Conservation (phyloP, 768 basidiomycete genomes). For the Lactarius deliciosus region DNA sequence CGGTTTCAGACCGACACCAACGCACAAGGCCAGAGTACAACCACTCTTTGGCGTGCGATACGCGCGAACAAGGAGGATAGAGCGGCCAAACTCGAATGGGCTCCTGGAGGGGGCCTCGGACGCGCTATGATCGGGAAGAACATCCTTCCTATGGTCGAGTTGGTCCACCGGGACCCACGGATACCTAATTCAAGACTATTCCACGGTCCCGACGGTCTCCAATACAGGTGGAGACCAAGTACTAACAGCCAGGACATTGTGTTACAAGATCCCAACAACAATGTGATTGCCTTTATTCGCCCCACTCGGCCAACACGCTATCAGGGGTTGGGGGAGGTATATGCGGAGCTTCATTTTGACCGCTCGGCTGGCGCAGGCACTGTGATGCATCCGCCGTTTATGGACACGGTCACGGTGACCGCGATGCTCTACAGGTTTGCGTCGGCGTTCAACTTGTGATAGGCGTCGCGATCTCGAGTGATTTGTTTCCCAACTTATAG, state of each 20-base stretch:
- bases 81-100: conserved; percentile 87
- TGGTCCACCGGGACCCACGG: conserved; percentile 67
- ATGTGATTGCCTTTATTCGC: conserved; percentile 76
- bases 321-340: conserved; percentile 76
- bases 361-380: conserved; percentile 76
- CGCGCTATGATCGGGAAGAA: conserved; percentile 86
- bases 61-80: conserved; percentile 84
- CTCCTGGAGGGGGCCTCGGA: conserved; percentile 76
- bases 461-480: too few species aligned
- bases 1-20: conserved; percentile 74
- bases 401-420: conserved; percentile 84
- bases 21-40: conserved; percentile 64
- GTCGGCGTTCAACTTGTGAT: conserved; percentile 44
- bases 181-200: conserved; percentile 56
- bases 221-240: conserved; percentile 77
- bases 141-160: conserved; percentile 77
- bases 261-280: conserved; percentile 71
- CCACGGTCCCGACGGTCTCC: conserved; percentile 78
- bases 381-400: conserved; percentile 85
- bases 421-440: conserved; percentile 85
- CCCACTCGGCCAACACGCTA: conserved; percentile 76
- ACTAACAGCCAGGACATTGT: conserved; percentile 51
- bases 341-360: conserved; percentile 81
- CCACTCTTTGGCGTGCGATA: conserved; percentile 75
- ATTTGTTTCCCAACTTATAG: conserved; percentile 2